Base-by-base conservation (phyloP, 352 stramenopile species). In the Globisporangium irregulare region DNA sequence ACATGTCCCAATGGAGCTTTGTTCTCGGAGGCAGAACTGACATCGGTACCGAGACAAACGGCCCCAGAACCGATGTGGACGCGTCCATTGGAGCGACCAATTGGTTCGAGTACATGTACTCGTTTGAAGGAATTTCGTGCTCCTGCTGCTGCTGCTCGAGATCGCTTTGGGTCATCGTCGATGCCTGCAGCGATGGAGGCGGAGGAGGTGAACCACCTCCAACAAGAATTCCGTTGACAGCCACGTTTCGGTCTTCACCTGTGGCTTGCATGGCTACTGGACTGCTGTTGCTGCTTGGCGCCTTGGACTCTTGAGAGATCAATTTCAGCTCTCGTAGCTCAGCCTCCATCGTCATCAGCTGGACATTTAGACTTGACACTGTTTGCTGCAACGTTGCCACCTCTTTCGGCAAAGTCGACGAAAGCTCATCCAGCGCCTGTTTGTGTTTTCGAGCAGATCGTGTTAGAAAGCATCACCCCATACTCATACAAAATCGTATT, bases 1-100 rank as follows among this genome's bases (percentile, higher is more conserved):
- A 96, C 72, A 96, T 79, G 64, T 96, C 88, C 88, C 88, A 96
- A 55, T 96, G 88, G 29, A 96, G 71, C 48, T 94, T 96, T 64
- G 81, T 94, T 59, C 87, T 73, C 51, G 87, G 88, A 36, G 88
- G 88, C n/a, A 95, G 77, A 20, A 94, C 82, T 0, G 88, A 93
- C 77, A 92, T 79, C 5, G 87, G 87, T 3, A 96, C 88, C 0
- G 87, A 96, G 6, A 94, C 88, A 38, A 96, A 94, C 10, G 86
- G 84, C 2, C 84, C 84, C 66, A 92, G 78, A 7, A 84, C 75
- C 6, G 83, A 89, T 18, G 80, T 82, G 24, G 76, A 67, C 2
- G 79, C 70, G 4, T 77, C 64, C 22, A 69, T 63, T 20, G 74
- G 69, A 18, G 64, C 34, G 51, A 82, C 77, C 27, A 79, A 74